These are phyloP conservation scores for Cordyceps militaris DNA, from an alignment of 2,329 filamentous ascomycete genomes.

Conservation along the genomic window DNA sequence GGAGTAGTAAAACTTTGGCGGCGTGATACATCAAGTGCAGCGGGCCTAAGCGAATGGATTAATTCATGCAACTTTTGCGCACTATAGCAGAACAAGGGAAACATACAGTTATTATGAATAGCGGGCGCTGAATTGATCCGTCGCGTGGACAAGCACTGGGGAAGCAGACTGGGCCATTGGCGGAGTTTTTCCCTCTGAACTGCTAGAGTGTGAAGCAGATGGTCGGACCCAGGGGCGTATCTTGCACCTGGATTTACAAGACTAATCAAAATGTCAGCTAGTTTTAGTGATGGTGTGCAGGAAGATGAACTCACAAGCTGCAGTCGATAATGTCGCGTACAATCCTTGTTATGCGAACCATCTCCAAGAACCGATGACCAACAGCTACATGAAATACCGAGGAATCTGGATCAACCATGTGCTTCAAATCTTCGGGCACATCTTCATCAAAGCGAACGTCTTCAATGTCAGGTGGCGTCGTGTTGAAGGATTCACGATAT, in stretches of 20 bases:
- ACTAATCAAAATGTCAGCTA: conserved; percentile 16
- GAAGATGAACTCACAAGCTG: conserved; percentile 24
- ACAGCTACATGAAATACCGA: conserved; percentile 26
- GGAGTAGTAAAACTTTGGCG: conserved; percentile 33
- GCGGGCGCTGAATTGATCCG: conserved; percentile 12
- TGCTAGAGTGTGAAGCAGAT: conserved; percentile 19
- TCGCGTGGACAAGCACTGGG: conserved; percentile 27
- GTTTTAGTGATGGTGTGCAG: not conserved
- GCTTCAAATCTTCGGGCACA: conserved; percentile 26
- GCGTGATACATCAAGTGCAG: conserved; percentile 37
- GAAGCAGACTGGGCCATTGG: conserved; percentile 31
- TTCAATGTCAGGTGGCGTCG: conserved; percentile 31
- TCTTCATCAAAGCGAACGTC: conserved; percentile 38
- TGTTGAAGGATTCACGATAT: conserved; percentile 33
- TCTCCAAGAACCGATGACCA: conserved; percentile 32
- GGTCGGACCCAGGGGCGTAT: conserved; percentile 15
- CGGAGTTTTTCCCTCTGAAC: conserved; percentile 24
- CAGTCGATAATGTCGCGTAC: conserved; percentile 28
- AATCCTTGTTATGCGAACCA: conserved; percentile 25
- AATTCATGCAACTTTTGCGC: not conserved
- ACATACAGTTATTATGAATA: conserved; percentile 21
- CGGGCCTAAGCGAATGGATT: conserved; percentile 21
- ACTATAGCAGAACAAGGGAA: not conserved
- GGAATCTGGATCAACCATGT: conserved; percentile 29
- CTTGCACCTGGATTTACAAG: conserved; percentile 20